phyloP scores from a whole-genome alignment of 2,329 filamentous ascomycete genomes.

The Talaromyces sp. region DNA sequence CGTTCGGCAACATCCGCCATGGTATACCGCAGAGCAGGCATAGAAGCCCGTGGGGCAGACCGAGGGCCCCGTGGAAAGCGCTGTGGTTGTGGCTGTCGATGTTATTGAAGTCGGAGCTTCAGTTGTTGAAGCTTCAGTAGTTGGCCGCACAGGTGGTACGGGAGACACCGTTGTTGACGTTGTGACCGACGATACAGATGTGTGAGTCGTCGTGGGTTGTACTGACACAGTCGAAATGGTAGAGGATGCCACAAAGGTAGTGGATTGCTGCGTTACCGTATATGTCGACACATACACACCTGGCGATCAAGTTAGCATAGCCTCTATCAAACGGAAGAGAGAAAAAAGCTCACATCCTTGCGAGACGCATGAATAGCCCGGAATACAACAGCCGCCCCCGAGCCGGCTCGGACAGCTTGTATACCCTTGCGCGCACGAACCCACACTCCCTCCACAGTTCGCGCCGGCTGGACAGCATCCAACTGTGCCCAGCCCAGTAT shows the following conservation, averaged over 20 bases:
- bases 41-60: slow-evolving; percentile 87
- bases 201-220: slow-evolving; percentile 12
- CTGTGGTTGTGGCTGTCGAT: slow-evolving; percentile 8
- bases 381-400: slow-evolving; percentile 58
- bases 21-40: slow-evolving; percentile 73
- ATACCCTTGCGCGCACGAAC: slow-evolving; percentile 48
- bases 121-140: slow-evolving; percentile 32
- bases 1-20: slow-evolving; percentile 81
- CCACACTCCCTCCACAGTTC: slow-evolving; percentile 47
- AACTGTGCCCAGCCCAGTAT: slow-evolving; percentile 50
- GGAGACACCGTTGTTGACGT: slow-evolving; percentile 25
- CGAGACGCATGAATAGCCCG: slow-evolving; percentile 52
- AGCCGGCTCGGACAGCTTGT: slow-evolving; percentile 47
- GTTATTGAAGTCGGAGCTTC: slow-evolving; percentile 27
- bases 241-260: slow-evolving; percentile 24
- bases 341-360: slow-evolving; percentile 44
- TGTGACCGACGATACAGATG: slow-evolving; percentile 15
- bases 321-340: background rate
- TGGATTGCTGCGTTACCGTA: slow-evolving; percentile 29
- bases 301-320: slow-evolving; percentile 10
- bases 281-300: slow-evolving; percentile 30
- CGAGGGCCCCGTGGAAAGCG: slow-evolving; percentile 24
- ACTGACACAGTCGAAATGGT: slow-evolving; percentile 29
- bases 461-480: slow-evolving; percentile 55
- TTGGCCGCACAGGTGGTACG: slow-evolving; percentile 33